phyloP scores from a whole-genome alignment of 129 eudicot genomes.

The Gnaphalium uliginosum region DNA sequence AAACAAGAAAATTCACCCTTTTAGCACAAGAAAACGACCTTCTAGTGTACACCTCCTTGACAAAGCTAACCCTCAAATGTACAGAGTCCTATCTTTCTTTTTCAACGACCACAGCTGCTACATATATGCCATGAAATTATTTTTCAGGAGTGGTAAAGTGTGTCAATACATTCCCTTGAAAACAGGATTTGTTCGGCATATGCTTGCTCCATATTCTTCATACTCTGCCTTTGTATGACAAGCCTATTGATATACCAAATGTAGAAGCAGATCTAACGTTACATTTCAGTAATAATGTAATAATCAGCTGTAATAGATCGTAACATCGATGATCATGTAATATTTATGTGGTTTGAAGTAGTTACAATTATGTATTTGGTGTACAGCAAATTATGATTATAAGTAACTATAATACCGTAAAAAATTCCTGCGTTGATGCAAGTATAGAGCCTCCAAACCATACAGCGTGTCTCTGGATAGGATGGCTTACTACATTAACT shows the following conservation, averaged over 20 bases:
- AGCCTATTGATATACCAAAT: conserved; percentile 49
- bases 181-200: conserved; percentile 98
- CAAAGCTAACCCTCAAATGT: neutral
- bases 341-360: no score
- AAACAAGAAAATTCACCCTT: neutral
- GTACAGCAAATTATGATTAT: no score
- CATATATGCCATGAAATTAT: neutral
- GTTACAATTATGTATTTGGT: no score
- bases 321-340: neutral
- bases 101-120: neutral
- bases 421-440: conserved; percentile 97
- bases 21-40: neutral
- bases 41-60: neutral
- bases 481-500: conserved; percentile 97
- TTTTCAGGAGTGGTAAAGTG: neutral
- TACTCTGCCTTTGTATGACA: conserved; percentile 98
- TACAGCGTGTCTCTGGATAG: conserved; percentile 95
- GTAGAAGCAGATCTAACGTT: neutral
- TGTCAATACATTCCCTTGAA: conserved; percentile 94
- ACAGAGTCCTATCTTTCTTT: neutral
- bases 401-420: conserved; percentile 49
- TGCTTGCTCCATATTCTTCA: conserved; percentile 99
- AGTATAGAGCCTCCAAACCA: conserved; percentile 99
- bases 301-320: neutral
- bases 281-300: neutral